Evolutionary conservation across 2,329 filamentous ascomycete species (phyloP), one percentile per base, ranked within the genome.

Genomic region (Hymenotorrendiella dingleyae): DNA sequence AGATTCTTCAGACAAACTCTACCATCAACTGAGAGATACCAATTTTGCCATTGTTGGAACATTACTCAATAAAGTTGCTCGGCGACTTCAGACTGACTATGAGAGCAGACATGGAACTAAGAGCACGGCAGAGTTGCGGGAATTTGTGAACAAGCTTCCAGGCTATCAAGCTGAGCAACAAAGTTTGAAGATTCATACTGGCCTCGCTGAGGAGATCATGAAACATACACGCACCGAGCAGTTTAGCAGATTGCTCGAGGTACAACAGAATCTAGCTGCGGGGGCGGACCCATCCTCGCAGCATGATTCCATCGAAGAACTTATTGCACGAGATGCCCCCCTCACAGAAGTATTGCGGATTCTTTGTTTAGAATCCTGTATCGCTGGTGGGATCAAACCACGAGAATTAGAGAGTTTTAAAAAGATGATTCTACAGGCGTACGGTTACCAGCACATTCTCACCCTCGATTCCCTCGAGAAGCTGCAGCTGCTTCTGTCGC

Each of bases 21-120:
- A 91, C 61, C 81, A 82, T 36, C 85, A 94, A 53, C 72, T 98
- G 4, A 82, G 91, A 43, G 87, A 97, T 62, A 82, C 86, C 29
- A 98, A 98, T 62, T 98, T 97, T 62, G 91, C 90, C 26, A 89
- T 95, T 42, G 89, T 98, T 28, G 93, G 93, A 11, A 82, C 80
- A 40, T 69, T 94, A 7, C 72, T 98, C 48, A 95, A 96, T 64
- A 91, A 90, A 62, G 86, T 94, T 10, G 94, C 93, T 4, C 81
- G 89, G 22, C 82, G 91, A 10, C 70, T 98, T 19, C 86, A 85
- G 58, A 86, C 71, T 54, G 90, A 96, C 59, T 94, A 94, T 61
- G 89, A 97, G 60, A 84, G 77, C 51, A 85, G 91, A 48, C 87
- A 95, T 62, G 80, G 79, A 36, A 84, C 86, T 4, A 94, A 93